These are phyloP conservation scores for Hymenoscyphus salicellus DNA, from an alignment of 2,329 filamentous ascomycete species.

Conservation along the genomic window DNA sequence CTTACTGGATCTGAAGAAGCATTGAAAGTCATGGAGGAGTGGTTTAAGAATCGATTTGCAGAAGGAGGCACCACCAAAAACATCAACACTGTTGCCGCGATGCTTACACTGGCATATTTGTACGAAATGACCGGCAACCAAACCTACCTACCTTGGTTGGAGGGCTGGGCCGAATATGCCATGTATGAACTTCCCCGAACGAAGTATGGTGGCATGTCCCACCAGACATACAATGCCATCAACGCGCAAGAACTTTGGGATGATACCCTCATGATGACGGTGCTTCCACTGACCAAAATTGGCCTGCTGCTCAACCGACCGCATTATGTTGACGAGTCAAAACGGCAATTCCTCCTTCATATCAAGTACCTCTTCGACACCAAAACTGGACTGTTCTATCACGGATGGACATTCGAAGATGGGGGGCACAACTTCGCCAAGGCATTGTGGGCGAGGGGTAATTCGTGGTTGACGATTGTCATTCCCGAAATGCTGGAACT, in stretches of 20 bases:
- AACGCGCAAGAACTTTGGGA: constrained; percentile 80
- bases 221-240: constrained; percentile 39
- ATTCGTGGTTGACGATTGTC: constrained; percentile 77
- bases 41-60: constrained; percentile 64
- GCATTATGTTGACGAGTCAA: constrained; percentile 74
- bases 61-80: constrained; percentile 68
- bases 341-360: constrained; percentile 73
- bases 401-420: constrained; percentile 75
- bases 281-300: constrained; percentile 70
- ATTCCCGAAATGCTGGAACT: constrained; percentile 79
- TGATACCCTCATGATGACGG: constrained; percentile 86
- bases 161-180: constrained; percentile 78
- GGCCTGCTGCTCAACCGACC: constrained; percentile 66
- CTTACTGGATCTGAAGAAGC: constrained; percentile 61
- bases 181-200: constrained; percentile 72
- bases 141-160: constrained; percentile 72
- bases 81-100: constrained; percentile 80
- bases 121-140: constrained; percentile 70
- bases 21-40: constrained; percentile 66
- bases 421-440: constrained; percentile 61
- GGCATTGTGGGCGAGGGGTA: constrained; percentile 59
- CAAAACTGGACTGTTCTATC: constrained; percentile 71
- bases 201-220: constrained; percentile 53
- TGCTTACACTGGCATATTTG: constrained; percentile 72
- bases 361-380: constrained; percentile 76